These are phyloP conservation scores for Trichoderma sp. DNA, from an alignment of 2,329 filamentous ascomycete species.

Conservation along the genomic window DNA sequence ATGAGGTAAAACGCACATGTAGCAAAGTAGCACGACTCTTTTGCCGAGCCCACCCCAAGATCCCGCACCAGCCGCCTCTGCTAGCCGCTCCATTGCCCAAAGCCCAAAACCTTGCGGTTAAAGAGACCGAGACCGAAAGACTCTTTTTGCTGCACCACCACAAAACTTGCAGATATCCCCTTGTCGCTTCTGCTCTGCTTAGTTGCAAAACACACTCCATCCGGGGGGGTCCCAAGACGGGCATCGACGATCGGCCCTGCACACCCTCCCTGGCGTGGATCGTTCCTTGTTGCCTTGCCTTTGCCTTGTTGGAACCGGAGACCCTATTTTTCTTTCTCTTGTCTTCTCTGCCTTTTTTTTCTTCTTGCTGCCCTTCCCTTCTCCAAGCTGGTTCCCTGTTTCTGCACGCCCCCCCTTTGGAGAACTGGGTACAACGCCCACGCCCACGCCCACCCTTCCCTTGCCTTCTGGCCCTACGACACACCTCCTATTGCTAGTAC, in stretches of 20 bases:
- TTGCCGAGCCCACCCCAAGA: conserved; percentile 19
- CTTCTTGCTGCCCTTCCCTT: not conserved
- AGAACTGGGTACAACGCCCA: no score
- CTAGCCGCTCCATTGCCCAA: conserved; percentile 25
- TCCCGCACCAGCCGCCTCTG: conserved; percentile 17
- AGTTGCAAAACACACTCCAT: no score
- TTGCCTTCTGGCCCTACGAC: not conserved
- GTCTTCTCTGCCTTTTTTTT: not conserved
- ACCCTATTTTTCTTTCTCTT: conserved; percentile 17
- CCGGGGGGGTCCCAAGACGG: not conserved
- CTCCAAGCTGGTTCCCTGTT: not conserved
- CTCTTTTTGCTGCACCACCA: no score
- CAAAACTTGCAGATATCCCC: not conserved
- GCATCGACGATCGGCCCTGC: conserved; percentile 25
- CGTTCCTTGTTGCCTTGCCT: conserved; percentile 26
- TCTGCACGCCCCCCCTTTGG: not conserved
- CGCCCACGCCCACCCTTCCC: no score
- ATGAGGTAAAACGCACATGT: not conserved
- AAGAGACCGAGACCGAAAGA: no score
- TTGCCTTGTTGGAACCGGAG: conserved; percentile 25
- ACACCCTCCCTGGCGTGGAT: conserved; percentile 27
- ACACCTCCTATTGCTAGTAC: conserved; percentile 23
- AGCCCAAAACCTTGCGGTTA: no score
- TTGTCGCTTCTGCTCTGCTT: not conserved
- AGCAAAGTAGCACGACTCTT: conserved; percentile 6